Conservation (phyloP, 2,329 filamentous ascomycete species). For the Daldinia sp. region DNA sequence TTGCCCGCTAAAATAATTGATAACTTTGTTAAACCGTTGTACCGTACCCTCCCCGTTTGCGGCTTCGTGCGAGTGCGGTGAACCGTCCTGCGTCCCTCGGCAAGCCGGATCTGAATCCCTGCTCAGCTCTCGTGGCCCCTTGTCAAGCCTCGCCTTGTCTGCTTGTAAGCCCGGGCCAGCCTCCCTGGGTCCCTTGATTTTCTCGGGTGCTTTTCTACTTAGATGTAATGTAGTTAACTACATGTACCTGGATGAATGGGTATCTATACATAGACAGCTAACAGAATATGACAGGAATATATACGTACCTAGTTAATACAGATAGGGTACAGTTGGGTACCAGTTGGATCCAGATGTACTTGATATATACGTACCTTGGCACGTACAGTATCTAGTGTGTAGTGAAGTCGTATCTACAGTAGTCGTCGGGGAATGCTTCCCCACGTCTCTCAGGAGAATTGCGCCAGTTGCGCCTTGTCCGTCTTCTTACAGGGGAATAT, state of each 20-base stretch:
- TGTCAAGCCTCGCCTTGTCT: constrained; percentile 35
- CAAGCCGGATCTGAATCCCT: constrained; percentile 39
- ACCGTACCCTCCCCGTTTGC: constrained; percentile 7
- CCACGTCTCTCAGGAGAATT: constrained; percentile 32
- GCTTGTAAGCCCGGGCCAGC: constrained; percentile 24
- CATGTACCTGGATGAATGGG: constrained; percentile 17
- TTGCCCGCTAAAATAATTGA: constrained; percentile 29
- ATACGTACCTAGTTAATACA: neutral
- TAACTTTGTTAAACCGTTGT: constrained; percentile 13
- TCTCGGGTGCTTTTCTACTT: constrained; percentile 19
- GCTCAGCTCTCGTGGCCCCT: constrained; percentile 21
- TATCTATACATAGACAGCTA: neutral
- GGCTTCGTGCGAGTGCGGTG: constrained; percentile 35
- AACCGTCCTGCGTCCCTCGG: constrained; percentile 28
- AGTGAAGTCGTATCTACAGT: constrained; percentile 4
- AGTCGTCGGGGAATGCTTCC: constrained; percentile 31
- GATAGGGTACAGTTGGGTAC: neutral
- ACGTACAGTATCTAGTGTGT: constrained; percentile 6
- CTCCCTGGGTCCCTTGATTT: neutral
- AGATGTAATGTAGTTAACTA: no score
- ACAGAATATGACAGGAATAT: neutral
- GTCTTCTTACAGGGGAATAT: constrained; percentile 25
- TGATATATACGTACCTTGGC: constrained; percentile 7
- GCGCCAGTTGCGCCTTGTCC: constrained; percentile 35
- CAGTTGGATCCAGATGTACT: neutral